A percentile compares a stretch with the other conserved stretches of the same genome.
These are phyloP conservation scores for Dendrocalamus latiflorus DNA, from an alignment of 202 grass and related monocot genomes.

Conservation along the genomic window DNA sequence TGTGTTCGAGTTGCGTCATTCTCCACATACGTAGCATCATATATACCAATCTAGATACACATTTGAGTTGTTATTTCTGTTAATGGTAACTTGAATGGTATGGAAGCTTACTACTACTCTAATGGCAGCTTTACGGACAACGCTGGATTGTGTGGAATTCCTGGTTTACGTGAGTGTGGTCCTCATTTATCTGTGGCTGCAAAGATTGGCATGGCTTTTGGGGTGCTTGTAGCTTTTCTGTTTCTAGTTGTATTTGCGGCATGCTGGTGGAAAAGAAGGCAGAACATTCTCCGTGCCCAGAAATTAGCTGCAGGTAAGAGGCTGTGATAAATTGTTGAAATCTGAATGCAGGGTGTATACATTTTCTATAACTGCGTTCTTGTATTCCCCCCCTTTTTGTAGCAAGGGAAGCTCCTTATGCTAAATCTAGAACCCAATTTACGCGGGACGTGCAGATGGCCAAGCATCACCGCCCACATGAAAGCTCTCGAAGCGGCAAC, in stretches of 20 bases:
- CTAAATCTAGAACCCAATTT: conserved; percentile 91
- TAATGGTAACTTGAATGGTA: not conserved
- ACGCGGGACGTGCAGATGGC: conserved; percentile 74
- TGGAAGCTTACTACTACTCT: conserved; percentile 1
- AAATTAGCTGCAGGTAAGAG: conserved; percentile 72
- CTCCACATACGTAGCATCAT: not conserved
- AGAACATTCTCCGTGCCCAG: conserved; percentile 83
- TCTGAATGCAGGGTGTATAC: conserved; percentile 4
- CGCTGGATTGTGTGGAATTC: conserved; percentile 85
- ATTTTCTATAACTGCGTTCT: not conserved
- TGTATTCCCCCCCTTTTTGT: not conserved
- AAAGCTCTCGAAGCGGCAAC: conserved; percentile 40
- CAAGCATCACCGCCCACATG: conserved; percentile 65
- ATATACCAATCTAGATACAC: not conserved
- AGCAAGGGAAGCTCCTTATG: conserved; percentile 99
- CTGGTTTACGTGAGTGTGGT: conserved; percentile 75
- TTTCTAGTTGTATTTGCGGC: conserved; percentile 65
- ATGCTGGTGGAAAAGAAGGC: conserved; percentile 89
- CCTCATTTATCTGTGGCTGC: conserved; percentile 80
- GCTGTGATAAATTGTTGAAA: not conserved
- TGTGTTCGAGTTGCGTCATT: not conserved
- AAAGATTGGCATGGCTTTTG: conserved; percentile 78
- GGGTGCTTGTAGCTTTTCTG: conserved; percentile 54
- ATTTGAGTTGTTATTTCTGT: not conserved
- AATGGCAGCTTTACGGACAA: conserved; percentile 87